These are phyloP conservation scores for Sarocladiaceae sp. DNA, from an alignment of 2,329 filamentous ascomycete species.

Conservation along the genomic window DNA sequence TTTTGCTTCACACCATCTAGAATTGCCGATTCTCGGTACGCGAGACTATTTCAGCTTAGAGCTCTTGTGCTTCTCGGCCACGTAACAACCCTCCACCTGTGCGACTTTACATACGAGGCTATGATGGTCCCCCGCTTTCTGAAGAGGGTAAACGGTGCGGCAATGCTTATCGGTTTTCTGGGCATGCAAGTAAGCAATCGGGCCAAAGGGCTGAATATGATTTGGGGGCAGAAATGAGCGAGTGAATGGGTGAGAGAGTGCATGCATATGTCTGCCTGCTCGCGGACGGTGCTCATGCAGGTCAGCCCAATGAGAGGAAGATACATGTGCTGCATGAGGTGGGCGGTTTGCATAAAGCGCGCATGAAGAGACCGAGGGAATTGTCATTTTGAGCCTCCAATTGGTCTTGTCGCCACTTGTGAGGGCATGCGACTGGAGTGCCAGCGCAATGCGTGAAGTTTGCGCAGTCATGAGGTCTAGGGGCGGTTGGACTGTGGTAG, in stretches of 20 bases:
- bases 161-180: background rate
- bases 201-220: background rate
- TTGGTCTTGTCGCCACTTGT: too few species aligned
- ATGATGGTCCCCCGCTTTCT: background rate
- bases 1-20: too few species aligned
- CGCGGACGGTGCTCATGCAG: background rate
- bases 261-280: background rate
- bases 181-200: background rate
- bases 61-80: too few species aligned
- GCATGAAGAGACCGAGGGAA: background rate
- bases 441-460: too few species aligned
- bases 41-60: too few species aligned
- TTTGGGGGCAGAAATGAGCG: background rate
- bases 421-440: too few species aligned
- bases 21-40: too few species aligned
- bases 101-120: too few species aligned
- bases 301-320: constrained; percentile 1
- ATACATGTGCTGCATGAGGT: background rate
- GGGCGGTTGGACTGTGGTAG: too few species aligned
- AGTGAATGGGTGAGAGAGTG: too few species aligned
- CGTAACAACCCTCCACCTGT: too few species aligned
- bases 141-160: background rate
- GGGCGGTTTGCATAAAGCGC: background rate
- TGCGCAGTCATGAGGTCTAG: too few species aligned
- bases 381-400: background rate